Evolutionary conservation across 768 basidiomycete genomes (phyloP).

Genomic region (Agaricus subrufescens): DNA sequence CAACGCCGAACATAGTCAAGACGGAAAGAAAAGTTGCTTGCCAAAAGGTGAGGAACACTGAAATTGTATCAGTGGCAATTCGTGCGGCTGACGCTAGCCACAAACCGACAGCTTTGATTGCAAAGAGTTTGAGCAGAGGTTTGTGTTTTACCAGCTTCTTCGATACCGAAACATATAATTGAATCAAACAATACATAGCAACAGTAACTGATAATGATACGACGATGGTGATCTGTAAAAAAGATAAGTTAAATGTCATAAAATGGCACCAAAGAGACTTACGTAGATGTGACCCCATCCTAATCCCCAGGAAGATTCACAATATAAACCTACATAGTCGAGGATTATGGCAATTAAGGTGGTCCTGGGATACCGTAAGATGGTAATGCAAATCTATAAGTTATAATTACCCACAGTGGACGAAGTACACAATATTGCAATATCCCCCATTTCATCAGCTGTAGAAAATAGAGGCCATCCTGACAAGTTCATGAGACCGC

Average conservation of each 20-base stretch:
- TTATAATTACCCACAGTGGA: constrained; percentile 38
- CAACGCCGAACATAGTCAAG: constrained; percentile 51
- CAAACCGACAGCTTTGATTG: constrained; percentile 70
- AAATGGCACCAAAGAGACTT: constrained; percentile 14
- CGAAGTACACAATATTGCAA: constrained; percentile 69
- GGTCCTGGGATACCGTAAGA: constrained; percentile 27
- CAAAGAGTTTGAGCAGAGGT: constrained; percentile 64
- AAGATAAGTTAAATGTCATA: constrained; percentile 1
- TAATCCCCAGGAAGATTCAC: constrained; percentile 64
- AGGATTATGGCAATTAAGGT: constrained; percentile 60
- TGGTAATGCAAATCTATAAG: neutral
- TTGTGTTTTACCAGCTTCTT: constrained; percentile 49
- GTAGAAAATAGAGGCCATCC: constrained; percentile 67
- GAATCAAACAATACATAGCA: constrained; percentile 76
- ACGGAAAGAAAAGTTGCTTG: constrained; percentile 58
- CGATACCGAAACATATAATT: constrained; percentile 59
- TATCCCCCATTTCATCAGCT: constrained; percentile 74
- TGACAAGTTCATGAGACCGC: constrained; percentile 18
- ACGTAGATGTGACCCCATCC: constrained; percentile 70
- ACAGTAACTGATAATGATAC: constrained; percentile 69
- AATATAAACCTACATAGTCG: constrained; percentile 65
- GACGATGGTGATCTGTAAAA: constrained; percentile 45
- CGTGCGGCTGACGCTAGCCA: neutral
- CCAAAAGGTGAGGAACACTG: constrained; percentile 77
- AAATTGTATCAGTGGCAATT: neutral